phyloP scores from a whole-genome alignment of 164 flowering plant species.

The Nymphaea colorata region DNA sequence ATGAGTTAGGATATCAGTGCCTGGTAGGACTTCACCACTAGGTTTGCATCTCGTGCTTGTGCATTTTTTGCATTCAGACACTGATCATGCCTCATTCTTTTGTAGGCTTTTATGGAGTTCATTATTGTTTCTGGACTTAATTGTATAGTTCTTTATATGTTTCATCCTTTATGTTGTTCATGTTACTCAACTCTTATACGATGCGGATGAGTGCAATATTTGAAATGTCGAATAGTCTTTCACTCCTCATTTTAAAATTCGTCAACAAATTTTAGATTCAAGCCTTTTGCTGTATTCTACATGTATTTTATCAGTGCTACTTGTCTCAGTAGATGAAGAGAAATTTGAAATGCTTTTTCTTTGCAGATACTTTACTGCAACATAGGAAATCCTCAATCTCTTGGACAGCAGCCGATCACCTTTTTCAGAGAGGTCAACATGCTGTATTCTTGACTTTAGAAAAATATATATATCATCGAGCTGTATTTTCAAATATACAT shows the following conservation, averaged over 20 bases:
- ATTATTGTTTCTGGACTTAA: background rate
- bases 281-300: background rate
- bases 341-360: background rate
- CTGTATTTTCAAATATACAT: background rate
- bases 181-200: background rate
- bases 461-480: background rate
- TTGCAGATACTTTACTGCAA: conserved; percentile 94
- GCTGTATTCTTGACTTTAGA: background rate
- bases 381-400: conserved; percentile 98
- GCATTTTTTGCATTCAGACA: background rate
- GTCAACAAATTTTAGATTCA: background rate
- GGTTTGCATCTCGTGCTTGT: too few species aligned
- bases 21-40: too few species aligned
- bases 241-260: background rate
- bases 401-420: conserved; percentile 92
- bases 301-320: background rate
- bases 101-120: background rate
- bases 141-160: background rate
- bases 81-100: background rate
- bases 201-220: background rate
- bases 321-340: background rate
- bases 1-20: too few species aligned
- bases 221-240: background rate
- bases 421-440: conserved; percentile 85
- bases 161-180: background rate